These are phyloP conservation scores for Wallacemonas rigidus DNA, from an alignment of 208 protist species.

Conservation along the genomic window DNA sequence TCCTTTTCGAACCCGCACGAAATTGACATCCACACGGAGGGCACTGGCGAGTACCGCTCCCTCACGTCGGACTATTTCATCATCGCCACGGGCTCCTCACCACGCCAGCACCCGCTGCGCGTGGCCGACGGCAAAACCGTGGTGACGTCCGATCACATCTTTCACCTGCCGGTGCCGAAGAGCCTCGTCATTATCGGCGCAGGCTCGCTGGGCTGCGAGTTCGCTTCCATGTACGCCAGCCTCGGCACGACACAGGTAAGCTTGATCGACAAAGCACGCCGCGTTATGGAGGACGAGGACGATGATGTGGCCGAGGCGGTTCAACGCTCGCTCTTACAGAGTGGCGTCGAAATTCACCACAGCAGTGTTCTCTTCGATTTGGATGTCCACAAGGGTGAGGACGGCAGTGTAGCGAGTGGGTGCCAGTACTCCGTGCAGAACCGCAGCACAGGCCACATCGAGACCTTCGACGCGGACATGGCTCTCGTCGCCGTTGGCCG, in stretches of 20 bases:
- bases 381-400: constrained; percentile 28
- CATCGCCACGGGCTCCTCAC: constrained; percentile 66
- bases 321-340: constrained; percentile 36
- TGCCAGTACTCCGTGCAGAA: constrained; percentile 60
- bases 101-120: constrained; percentile 46
- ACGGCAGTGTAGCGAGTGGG: constrained; percentile 11
- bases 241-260: constrained; percentile 61
- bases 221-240: constrained; percentile 71
- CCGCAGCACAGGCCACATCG: constrained; percentile 30
- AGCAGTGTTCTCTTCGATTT: constrained; percentile 61
- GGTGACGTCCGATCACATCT: constrained; percentile 56
- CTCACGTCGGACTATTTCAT: constrained; percentile 70
- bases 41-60: constrained; percentile 50
- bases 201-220: constrained; percentile 70
- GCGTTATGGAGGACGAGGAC: constrained; percentile 63
- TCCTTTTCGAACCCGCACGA: constrained; percentile 55
- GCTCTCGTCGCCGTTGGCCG: constrained; percentile 66
- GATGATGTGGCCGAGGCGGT: constrained; percentile 64
- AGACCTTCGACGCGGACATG: constrained; percentile 54
- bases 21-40: constrained; percentile 52
- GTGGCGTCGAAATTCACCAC: constrained; percentile 58
- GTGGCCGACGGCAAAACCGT: constrained; percentile 39
- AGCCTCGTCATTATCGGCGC: constrained; percentile 76
- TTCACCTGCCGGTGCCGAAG: constrained; percentile 51
- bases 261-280: constrained; percentile 56